Evolutionary conservation across 139 green algal genomes (phyloP), one percentile per base, ranked within the genome.

Genomic region (Astrephomene gubernaculifera): DNA sequence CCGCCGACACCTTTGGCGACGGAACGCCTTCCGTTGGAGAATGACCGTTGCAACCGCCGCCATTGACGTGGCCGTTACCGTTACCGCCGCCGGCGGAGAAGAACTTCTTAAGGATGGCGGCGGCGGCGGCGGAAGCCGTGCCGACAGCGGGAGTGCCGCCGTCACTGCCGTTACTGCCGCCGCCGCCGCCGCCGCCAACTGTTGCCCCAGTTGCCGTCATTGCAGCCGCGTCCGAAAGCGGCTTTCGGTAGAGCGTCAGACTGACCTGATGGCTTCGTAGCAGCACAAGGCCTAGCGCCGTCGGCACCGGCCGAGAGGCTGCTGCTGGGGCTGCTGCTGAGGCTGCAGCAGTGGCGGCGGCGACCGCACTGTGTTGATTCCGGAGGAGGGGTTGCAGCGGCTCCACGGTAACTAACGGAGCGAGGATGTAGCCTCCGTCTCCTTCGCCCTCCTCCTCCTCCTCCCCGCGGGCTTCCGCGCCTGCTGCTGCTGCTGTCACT

Each of bases 241-340:
- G 73, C 64, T 90, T 92, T 2, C 60, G 78, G 86, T 98, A 99
- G 24, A 93, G 86, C 81, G 89, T 76, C 67, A 97, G 83, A 83
- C 93, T 96, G n/a, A 98, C 65, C 83, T 89, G 87, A 45, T 94
- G 88, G 44, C 90, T 96, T 57, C 91, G 87, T 57, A 95, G 87
- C 83, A 98, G 76, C 29, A 93, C 89, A 0, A 85, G 78, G 22
- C 86, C 89, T 61, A 96, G 85, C 3, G 71, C 41, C 8, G 71
- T 72, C 35, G 60, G 54, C 36, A 45, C 31, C 27, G 69, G 68
- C 22, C 45, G 41, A 9, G n/a, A 29, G 2, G 33, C 5, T 36
- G 21, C 52, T 21, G 9, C 19, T 31, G 63, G 25, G 21, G 17
- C 24, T 21, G 61, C 41, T 8, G 80, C 52, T 49, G 61, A 61